Base-by-base conservation (phyloP, 768 basidiomycete species). In the Cystobasidium ongulense region DNA sequence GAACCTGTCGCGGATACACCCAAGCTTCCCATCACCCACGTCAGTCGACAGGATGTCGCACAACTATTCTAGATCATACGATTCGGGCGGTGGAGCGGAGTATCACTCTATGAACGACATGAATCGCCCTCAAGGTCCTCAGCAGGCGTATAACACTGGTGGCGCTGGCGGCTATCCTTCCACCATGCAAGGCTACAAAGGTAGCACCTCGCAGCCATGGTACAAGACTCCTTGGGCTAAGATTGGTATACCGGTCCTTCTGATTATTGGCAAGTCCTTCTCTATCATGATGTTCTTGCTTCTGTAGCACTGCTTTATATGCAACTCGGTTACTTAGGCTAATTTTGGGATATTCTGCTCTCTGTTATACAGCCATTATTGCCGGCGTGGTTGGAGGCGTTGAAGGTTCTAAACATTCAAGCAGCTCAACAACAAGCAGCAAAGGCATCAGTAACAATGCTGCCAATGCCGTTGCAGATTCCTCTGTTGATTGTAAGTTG, bases 151-250 rank as follows among this genome's bases (percentile, higher is more conserved):
- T 21, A 50, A 50, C 18, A n/a, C 46, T 8, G 46, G 46, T 11
- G 46, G 46, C 46, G 46, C 46, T 11, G 46, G n/a, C n/a, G n/a
- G 46, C 46, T 50, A 50, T n/a, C 46, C 46, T 21, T 50, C 46
- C 21, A 50, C 46, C 46, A 50, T 50, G 46, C 46, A 50, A 50
- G 46, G 46, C 21, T 50, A 50, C 46, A 50, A 50, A n/a, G 8
- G 15, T 11, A 50, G 15, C n/a, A 4, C 46, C 46, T 50, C 46
- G 46, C 5, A 21, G 27, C 57, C 57, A 29, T 73, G 72, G 72
- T 73, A 73, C 62, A 31, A 63, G 39, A 65, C 39, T 10, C 62
- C 72, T 17, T 68, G 63, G 64, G 72, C 63, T 5, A 73, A 68
- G 41, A 70, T 35, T 27, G 72, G 63, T 38, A 36, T 73, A 7